These are phyloP conservation scores for Fusarium longipes DNA, from an alignment of 2,329 filamentous ascomycete species.

Conservation along the genomic window DNA sequence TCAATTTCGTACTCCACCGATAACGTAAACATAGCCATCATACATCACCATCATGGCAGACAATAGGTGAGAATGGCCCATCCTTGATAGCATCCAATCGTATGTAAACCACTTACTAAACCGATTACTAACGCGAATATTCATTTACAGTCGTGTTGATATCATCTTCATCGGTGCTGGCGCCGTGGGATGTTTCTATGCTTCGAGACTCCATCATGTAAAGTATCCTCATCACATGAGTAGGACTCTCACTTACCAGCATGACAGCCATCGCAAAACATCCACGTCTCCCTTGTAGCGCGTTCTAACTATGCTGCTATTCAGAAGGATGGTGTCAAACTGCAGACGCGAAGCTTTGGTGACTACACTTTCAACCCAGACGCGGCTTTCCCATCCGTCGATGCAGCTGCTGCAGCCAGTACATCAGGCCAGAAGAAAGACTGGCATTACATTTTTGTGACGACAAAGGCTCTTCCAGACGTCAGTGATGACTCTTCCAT, in stretches of 20 bases:
- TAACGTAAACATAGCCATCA: neutral
- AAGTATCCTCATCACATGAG: slow-evolving; percentile 27
- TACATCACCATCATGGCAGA: slow-evolving; percentile 30
- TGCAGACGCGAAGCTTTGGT: slow-evolving; percentile 75
- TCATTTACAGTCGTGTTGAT: slow-evolving; percentile 53
- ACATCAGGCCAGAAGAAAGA: slow-evolving; percentile 38
- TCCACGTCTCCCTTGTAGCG: slow-evolving; percentile 75
- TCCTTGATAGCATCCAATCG: neutral
- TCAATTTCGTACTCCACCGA: neutral
- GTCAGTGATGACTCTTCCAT: slow-evolving; percentile 69
- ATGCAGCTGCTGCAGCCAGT: slow-evolving; percentile 59
- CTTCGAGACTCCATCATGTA: slow-evolving; percentile 72
- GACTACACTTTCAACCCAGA: slow-evolving; percentile 72
- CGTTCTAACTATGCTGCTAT: slow-evolving; percentile 78
- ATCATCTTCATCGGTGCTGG: slow-evolving; percentile 77
- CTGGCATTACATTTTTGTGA: slow-evolving; percentile 74
- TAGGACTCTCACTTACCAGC: slow-evolving; percentile 12
- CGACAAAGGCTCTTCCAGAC: slow-evolving; percentile 77
- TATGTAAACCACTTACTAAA: neutral
- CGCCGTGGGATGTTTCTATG: slow-evolving; percentile 79
- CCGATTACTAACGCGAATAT: slow-evolving; percentile 16
- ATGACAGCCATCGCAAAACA: slow-evolving; percentile 59
- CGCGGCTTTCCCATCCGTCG: slow-evolving; percentile 70
- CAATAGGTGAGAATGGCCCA: slow-evolving; percentile 23
- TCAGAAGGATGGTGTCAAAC: slow-evolving; percentile 67